Evolutionary conservation across 108 stramenopile species (phyloP).

Genomic region (Cyclotella atomus): DNA sequence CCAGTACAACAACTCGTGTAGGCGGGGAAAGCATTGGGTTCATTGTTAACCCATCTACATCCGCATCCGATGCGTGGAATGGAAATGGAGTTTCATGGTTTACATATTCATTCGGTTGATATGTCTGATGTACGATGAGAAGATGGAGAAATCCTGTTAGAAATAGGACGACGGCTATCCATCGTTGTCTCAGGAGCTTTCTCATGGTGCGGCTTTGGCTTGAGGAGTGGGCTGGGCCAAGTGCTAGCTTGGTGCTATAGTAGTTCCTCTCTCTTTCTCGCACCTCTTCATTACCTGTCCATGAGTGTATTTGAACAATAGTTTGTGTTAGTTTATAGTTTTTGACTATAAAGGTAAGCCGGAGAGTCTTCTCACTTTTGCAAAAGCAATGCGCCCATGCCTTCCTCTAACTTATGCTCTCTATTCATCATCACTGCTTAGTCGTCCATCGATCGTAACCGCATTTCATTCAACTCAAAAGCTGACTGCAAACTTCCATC

Average conservation of each 20-base stretch:
- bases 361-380: too few relatives aligned
- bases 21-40: slow-evolving; percentile 16
- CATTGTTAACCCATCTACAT: neutral
- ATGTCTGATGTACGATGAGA: slow-evolving; percentile 8
- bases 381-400: neutral
- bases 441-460: neutral
- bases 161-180: slow-evolving; percentile 18
- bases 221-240: too few relatives aligned
- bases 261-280: too few relatives aligned
- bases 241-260: too few relatives aligned
- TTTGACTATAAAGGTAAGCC: too few relatives aligned
- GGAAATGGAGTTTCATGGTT: neutral
- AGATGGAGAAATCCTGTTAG: slow-evolving; percentile 14
- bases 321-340: too few relatives aligned
- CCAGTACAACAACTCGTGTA: slow-evolving; percentile 31
- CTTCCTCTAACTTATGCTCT: neutral
- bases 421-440: neutral
- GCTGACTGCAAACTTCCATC: neutral
- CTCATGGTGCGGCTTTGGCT: slow-evolving; percentile 5
- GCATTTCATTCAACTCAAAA: neutral
- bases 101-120: neutral
- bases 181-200: slow-evolving; percentile 4
- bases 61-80: neutral
- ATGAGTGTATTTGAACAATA: too few relatives aligned
- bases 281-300: too few relatives aligned